Evolutionary conservation across 164 flowering plant genomes (phyloP).

Genomic region (Umbellularia californica): DNA sequence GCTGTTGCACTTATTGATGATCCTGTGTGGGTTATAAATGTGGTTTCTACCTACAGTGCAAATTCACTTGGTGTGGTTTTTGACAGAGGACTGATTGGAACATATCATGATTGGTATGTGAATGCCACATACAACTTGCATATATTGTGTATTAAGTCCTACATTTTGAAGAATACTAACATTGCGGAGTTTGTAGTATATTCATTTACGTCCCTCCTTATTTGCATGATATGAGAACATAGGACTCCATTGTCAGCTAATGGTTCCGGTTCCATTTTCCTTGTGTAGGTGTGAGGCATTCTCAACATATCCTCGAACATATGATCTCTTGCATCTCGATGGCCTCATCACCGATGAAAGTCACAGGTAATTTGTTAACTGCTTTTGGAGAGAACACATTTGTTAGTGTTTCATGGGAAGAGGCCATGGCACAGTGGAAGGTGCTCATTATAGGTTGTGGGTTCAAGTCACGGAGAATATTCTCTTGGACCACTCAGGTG

Average conservation of each 20-base stretch:
- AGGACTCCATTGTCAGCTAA: not conserved
- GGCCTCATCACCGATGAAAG: slow-evolving; percentile 88
- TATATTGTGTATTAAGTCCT: not conserved
- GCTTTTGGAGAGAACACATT: not conserved
- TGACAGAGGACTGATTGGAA: slow-evolving; percentile 93
- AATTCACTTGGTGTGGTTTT: slow-evolving; percentile 80
- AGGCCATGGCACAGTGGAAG: too few relatives aligned
- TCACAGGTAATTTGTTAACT: slow-evolving; percentile 55
- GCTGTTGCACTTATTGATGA: slow-evolving; percentile 73
- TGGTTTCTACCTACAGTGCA: slow-evolving; percentile 80
- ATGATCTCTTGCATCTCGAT: slow-evolving; percentile 96
- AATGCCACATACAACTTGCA: not conserved
- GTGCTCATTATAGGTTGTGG: too few relatives aligned
- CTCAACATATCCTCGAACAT: slow-evolving; percentile 96
- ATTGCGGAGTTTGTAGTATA: not conserved
- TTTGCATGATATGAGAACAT: not conserved
- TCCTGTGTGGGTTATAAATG: slow-evolving; percentile 99
- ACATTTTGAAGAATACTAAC: not conserved
- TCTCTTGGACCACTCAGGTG: too few relatives aligned
- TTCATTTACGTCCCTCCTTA: too few relatives aligned
- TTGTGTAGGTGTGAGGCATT: slow-evolving; percentile 92
- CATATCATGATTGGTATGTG: slow-evolving; percentile 90
- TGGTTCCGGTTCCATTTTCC: not conserved
- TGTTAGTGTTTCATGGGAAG: too few relatives aligned
- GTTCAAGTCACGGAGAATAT: too few relatives aligned